phyloP scores from a whole-genome alignment of 2,329 filamentous ascomycete genomes.

The Cytospora mali region DNA sequence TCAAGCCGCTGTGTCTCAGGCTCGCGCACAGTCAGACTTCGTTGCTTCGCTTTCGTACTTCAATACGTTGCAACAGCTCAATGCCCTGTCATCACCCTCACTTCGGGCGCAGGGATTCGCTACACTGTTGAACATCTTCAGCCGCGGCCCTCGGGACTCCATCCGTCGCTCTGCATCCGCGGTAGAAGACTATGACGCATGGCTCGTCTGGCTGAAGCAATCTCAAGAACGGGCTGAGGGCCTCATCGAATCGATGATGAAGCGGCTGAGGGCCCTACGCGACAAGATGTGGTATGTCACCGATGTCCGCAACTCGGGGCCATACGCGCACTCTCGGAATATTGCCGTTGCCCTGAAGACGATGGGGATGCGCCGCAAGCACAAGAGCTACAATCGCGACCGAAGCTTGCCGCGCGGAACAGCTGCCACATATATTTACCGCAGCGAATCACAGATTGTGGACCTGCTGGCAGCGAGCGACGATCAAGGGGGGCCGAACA shows the following conservation, averaged over 20 bases:
- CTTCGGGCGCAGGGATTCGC: conserved; percentile 70
- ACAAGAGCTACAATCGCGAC: conserved; percentile 53
- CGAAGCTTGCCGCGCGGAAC: conserved; percentile 46
- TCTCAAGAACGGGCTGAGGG: conserved; percentile 78
- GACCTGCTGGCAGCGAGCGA: conserved; percentile 82
- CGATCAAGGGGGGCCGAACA: conserved; percentile 88
- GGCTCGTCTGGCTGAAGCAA: conserved; percentile 82
- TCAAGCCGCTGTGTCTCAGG: conserved; percentile 74
- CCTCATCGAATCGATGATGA: conserved; percentile 74
- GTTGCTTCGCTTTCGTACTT: conserved; percentile 84
- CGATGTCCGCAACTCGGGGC: conserved; percentile 85
- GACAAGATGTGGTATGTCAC: conserved; percentile 99
- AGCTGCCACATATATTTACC: conserved; percentile 69
- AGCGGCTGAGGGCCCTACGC: conserved; percentile 71
- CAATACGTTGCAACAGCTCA: conserved; percentile 76
- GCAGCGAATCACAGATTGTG: conserved; percentile 81
- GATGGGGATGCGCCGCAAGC: conserved; percentile 73
- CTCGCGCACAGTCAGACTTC: conserved; percentile 78
- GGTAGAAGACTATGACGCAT: conserved; percentile 77
- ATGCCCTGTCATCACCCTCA: conserved; percentile 61
- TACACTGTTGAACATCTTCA: conserved; percentile 73
- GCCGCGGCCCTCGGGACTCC: conserved; percentile 68
- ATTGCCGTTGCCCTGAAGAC: conserved; percentile 86
- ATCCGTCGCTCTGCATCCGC: conserved; percentile 71
- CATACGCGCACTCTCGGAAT: conserved; percentile 84